Base-by-base conservation (phyloP, 441 rosid genomes). In the Raphanus hybrid region DNA sequence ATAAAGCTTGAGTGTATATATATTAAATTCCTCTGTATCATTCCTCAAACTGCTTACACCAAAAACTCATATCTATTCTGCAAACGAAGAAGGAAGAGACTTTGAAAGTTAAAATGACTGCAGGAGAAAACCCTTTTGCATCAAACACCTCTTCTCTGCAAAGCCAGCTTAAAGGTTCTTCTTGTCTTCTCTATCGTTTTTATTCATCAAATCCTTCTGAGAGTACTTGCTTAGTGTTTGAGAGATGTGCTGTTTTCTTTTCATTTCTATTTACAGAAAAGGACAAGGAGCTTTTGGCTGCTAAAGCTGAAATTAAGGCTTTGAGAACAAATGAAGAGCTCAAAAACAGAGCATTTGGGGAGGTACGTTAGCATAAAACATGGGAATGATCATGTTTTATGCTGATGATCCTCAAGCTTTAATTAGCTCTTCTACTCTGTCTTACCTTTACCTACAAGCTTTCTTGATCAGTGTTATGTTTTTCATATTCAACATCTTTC, bases 101-200 rank as follows among this genome's bases (percentile, higher is more conserved):
- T 18, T 64, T 54, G 62, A 68, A 73, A 76, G 55, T 63, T 50
- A 85, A 84, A 82, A 86, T 84, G 82, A 84, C 77, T 0, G 70
- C 82, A 54, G 86, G 73, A 67, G 87, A 69, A 41, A 85, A 87
- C 80, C 98, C 92, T 81, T 76, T 88, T 75, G 87, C 86, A 16
- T 73, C 85, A 39, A 89, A 95, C 81, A 88, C 86, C 78, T 82
- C 89, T 81, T 86, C 87, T 34, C 77, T 89, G 67, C 90, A 90
- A n/a, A 95, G 87, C 83, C 90, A 87, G 67, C 87, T 90, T 62
- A 88, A 67, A 90, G 99, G 97, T 91, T 69, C 39, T 15, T 63
- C 39, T 29, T 79, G 12, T 70, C 64, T 16, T 67, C 50, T 78
- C 15, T 52, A 34, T 9, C 26, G 8, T 23, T 61, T 39, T 16